Percentiles rank a stretch among this genome's conserved stretches.
phyloP scores from a whole-genome alignment of 2,329 filamentous ascomycete species.

The Didymella glomerata region DNA sequence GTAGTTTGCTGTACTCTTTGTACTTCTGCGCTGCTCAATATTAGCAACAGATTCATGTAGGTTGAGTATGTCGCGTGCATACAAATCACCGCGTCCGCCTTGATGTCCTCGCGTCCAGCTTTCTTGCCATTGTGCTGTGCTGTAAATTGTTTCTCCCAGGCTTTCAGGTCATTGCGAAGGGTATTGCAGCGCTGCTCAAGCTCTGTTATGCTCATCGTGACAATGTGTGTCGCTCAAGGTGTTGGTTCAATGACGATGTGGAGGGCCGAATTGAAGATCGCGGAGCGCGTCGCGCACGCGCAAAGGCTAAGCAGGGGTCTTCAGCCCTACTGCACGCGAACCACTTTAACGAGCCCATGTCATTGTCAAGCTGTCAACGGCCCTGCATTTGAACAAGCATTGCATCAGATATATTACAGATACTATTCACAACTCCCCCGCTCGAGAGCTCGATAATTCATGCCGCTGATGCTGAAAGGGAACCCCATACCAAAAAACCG shows the following conservation, averaged over 20 bases:
- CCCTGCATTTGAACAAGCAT: slow-evolving; percentile 37
- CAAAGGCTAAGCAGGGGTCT: slow-evolving; percentile 26
- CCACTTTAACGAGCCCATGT: slow-evolving; percentile 4
- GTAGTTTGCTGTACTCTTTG: slow-evolving; percentile 75
- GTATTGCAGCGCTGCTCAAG: slow-evolving; percentile 77
- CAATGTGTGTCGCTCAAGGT: slow-evolving; percentile 19
- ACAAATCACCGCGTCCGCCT: slow-evolving; percentile 76
- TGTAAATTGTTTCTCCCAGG: slow-evolving; percentile 76
- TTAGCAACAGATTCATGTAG: slow-evolving; percentile 21
- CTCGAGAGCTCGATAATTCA: slow-evolving; percentile 46
- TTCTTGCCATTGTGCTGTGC: slow-evolving; percentile 70
- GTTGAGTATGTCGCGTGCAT: slow-evolving; percentile 37
- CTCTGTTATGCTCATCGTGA: slow-evolving; percentile 41
- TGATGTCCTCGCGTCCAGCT: slow-evolving; percentile 78
- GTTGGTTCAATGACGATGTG: slow-evolving; percentile 18
- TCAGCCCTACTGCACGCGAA: slow-evolving; percentile 32
- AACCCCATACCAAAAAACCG: slow-evolving; percentile 36
- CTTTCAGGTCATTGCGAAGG: slow-evolving; percentile 78
- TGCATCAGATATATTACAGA: slow-evolving; percentile 51
- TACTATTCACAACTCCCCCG: slow-evolving; percentile 53
- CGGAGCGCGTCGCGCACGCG: slow-evolving; percentile 41
- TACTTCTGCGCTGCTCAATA: slow-evolving; percentile 70
- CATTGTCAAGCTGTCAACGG: neutral
- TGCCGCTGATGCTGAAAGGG: slow-evolving; percentile 47
- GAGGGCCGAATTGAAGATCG: slow-evolving; percentile 36